Conservation (phyloP, 768 basidiomycete genomes). For the Holtermanniella nyarrowii region DNA sequence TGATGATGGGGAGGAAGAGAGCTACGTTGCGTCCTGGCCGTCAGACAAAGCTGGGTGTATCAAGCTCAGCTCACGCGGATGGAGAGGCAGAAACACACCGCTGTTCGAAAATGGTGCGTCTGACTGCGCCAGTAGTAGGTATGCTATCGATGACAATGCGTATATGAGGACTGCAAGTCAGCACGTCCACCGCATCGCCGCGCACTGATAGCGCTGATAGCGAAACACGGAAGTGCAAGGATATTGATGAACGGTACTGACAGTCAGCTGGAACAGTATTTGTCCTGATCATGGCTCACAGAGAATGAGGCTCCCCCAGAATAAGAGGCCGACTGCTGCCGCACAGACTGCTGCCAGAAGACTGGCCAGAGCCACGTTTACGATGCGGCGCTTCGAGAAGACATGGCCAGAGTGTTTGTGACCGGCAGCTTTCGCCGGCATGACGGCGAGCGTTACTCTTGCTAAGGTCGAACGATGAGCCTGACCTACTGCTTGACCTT, state of each 20-base stretch:
- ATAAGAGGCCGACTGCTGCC: background rate
- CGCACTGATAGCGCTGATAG: background rate
- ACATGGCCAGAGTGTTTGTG: no score
- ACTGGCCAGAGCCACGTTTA: background rate
- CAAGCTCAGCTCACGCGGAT: constrained; percentile 7
- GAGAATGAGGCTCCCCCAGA: background rate
- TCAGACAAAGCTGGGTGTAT: background rate
- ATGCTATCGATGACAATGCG: constrained; percentile 3
- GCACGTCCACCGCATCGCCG: background rate
- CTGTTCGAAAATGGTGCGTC: constrained; percentile 1
- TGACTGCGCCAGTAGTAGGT: constrained; percentile 9
- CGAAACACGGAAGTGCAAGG: background rate
- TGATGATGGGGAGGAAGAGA: background rate
- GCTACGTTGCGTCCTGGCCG: constrained; percentile 6
- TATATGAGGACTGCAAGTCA: constrained; percentile 4
- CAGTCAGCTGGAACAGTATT: background rate
- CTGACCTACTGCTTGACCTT: no score
- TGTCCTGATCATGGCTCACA: background rate
- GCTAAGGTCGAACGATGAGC: no score
- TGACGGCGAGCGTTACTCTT: no score
- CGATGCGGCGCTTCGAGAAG: background rate
- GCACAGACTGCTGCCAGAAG: background rate
- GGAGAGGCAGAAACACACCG: constrained; percentile 6
- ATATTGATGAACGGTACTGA: background rate
- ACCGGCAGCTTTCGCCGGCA: no score